Percentiles rank a stretch among this genome's conserved stretches.
Evolutionary conservation across 2,329 filamentous ascomycete genomes (phyloP).

Genomic region (Beauveria sp.): DNA sequence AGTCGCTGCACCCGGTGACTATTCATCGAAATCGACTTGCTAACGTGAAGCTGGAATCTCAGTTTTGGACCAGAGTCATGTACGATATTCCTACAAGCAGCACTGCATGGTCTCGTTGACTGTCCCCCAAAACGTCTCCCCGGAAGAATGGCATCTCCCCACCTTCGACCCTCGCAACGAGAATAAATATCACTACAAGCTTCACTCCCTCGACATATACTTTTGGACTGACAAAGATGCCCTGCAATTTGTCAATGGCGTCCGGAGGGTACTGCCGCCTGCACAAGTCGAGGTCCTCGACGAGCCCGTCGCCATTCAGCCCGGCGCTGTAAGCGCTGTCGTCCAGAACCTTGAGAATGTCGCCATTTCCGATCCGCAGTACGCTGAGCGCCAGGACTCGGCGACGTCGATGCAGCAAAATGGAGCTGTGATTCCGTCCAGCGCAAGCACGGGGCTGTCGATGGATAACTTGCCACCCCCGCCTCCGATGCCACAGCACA

Average conservation of each 20-base stretch:
- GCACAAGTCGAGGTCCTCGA: constrained; percentile 56
- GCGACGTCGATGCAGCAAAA: constrained; percentile 15
- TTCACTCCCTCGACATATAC: constrained; percentile 70
- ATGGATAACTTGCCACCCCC: constrained; percentile 15
- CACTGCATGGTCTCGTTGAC: constrained; percentile 62
- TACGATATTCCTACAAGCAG: constrained; percentile 68
- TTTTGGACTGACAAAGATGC: constrained; percentile 72
- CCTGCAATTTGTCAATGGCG: constrained; percentile 59
- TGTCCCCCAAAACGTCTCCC: constrained; percentile 46
- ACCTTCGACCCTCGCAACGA: constrained; percentile 65
- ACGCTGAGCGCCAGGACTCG: constrained; percentile 23
- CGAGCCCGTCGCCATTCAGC: constrained; percentile 44
- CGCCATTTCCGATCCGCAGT: constrained; percentile 55
- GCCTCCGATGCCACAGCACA: constrained; percentile 26
- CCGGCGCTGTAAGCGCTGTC: constrained; percentile 54
- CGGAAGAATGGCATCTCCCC: constrained; percentile 67
- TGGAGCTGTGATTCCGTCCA: constrained; percentile 17
- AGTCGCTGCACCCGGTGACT: constrained; percentile 25
- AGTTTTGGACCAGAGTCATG: constrained; percentile 55
- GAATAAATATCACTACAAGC: constrained; percentile 70
- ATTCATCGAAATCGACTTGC: too few species aligned
- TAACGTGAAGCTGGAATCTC: neutral
- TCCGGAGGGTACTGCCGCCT: constrained; percentile 56
- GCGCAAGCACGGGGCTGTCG: constrained; percentile 10
- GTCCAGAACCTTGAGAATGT: constrained; percentile 67